Percentiles rank a stretch among this genome's conserved stretches.
These are phyloP conservation scores for Melampsora americana DNA, from an alignment of 1,284 basidiomycete species.

Conservation along the genomic window DNA sequence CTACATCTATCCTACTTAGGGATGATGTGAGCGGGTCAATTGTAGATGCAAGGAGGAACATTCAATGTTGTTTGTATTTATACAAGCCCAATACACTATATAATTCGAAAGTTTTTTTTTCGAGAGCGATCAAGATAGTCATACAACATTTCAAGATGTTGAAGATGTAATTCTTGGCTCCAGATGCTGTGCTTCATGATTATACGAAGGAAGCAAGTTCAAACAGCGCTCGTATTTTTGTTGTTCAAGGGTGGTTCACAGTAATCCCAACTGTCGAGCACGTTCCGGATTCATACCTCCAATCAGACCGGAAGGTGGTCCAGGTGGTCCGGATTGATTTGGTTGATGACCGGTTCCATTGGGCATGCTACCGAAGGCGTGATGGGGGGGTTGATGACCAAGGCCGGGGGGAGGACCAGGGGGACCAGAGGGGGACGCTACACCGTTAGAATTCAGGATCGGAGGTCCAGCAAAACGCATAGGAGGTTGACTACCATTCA, in stretches of 20 bases:
- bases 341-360: background rate
- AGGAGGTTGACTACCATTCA: constrained; percentile 25
- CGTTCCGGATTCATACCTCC: constrained; percentile 38
- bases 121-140: no score
- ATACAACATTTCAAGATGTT: no score
- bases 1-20: no score
- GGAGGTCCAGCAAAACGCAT: constrained; percentile 43
- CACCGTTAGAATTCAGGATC: constrained; percentile 19
- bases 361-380: background rate
- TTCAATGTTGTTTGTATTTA: no score
- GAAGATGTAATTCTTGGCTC: no score
- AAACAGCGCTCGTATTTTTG: no score
- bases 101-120: no score
- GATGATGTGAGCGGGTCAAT: no score
- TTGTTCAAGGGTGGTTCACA: background rate
- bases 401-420: background rate
- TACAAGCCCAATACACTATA: no score
- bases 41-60: no score
- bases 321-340: background rate
- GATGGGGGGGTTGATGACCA: constrained; percentile 17
- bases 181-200: no score
- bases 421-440: background rate
- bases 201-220: no score
- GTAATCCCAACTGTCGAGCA: constrained; percentile 27
- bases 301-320: constrained; percentile 3